These are phyloP conservation scores for Yarrowia sp. DNA, from an alignment of 805 yeast genomes.

Conservation along the genomic window DNA sequence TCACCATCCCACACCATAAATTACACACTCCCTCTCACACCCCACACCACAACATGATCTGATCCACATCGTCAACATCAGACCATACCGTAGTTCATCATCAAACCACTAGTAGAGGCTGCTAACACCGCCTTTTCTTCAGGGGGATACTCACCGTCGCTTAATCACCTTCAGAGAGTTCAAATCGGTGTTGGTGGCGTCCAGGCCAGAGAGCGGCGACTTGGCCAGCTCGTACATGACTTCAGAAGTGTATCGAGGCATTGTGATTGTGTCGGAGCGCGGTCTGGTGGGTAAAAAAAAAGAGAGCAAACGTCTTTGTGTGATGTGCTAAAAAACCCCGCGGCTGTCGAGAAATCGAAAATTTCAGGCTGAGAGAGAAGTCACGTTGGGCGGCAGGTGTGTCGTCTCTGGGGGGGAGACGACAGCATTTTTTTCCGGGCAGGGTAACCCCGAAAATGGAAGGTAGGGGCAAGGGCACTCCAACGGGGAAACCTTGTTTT, in stretches of 20 bases:
- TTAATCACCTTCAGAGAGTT: constrained; percentile 18
- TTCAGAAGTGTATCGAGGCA: constrained; percentile 38
- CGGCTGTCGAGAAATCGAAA: not conserved
- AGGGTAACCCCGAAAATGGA: not conserved
- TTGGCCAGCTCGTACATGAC: constrained; percentile 35
- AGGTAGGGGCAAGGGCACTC: not conserved
- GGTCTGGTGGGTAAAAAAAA: constrained; percentile 15
- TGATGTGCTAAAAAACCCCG: constrained; percentile 23
- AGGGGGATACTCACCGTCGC: constrained; percentile 23
- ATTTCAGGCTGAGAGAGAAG: constrained; percentile 5
- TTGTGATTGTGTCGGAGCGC: constrained; percentile 23
- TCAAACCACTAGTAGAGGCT: not conserved
- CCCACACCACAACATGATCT: not conserved
- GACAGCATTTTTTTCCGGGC: constrained; percentile 10
- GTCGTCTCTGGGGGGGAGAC: not conserved
- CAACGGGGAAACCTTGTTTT: constrained; percentile 8
- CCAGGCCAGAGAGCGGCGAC: constrained; percentile 35
- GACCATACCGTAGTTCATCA: not conserved
- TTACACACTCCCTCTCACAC: not conserved
- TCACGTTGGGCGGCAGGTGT: constrained; percentile 6
- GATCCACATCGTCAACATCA: not conserved
- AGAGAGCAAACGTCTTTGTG: not conserved
- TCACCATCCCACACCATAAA: too few relatives aligned
- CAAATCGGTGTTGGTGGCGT: constrained; percentile 26
- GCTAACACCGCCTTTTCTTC: not conserved